Evolutionary conservation across 164 flowering plant genomes (phyloP).

Genomic region (Stephania yunnanensis): DNA sequence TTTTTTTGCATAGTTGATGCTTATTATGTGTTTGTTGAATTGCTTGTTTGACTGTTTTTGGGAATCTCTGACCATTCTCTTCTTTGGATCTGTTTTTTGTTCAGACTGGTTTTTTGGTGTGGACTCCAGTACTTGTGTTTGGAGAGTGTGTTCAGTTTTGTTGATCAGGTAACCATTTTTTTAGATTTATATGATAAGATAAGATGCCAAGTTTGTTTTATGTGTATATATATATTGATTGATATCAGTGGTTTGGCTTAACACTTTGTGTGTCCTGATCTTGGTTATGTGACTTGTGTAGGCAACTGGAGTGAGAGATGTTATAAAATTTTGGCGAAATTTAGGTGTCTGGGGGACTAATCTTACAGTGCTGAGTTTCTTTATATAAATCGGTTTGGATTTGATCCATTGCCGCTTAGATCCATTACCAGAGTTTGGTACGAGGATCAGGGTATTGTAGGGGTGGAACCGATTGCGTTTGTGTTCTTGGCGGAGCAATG

Average conservation of each 20-base stretch:
- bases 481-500: conserved; percentile 40
- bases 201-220: conserved; percentile 3
- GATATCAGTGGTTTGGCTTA: not conserved
- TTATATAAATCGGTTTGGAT: conserved; percentile 1
- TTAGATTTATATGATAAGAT: not conserved
- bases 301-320: conserved; percentile 8
- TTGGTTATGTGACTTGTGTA: conserved; percentile 11
- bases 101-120: conserved; percentile 18
- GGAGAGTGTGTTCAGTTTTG: conserved; percentile 4
- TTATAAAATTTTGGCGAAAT: not conserved
- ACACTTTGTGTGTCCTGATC: conserved; percentile 8
- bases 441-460: conserved; percentile 4
- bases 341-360: not conserved
- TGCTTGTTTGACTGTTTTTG: not conserved
- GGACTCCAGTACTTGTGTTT: conserved; percentile 2
- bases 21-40: not conserved
- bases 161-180: conserved; percentile 12
- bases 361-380: conserved; percentile 5
- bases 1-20: not conserved
- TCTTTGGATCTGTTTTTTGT: conserved; percentile 15
- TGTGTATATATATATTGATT: not conserved
- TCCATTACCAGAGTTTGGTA: conserved; percentile 12
- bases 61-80: not conserved
- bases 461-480: not conserved
- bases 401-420: conserved; percentile 9